Conservation (phyloP, 305 asterid species). For the Rubia tinctorum region DNA sequence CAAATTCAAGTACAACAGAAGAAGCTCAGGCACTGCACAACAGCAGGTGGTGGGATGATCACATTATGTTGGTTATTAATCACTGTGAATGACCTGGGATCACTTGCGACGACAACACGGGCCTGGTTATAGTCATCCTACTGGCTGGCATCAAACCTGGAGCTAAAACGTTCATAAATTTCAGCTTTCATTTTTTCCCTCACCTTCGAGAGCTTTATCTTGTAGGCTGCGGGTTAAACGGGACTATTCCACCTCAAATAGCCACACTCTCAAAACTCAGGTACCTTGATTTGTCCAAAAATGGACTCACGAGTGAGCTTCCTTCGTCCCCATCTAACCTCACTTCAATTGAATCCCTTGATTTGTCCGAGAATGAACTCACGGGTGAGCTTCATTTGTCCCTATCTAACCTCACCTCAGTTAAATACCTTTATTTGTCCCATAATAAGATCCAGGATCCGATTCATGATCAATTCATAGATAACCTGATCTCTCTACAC, state of each 20-base stretch:
- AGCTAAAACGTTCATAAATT: neutral
- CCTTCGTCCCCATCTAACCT: neutral
- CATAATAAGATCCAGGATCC: neutral
- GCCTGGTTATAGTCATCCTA: neutral
- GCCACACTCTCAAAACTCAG: neutral
- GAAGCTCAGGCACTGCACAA: neutral
- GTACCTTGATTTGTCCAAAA: neutral
- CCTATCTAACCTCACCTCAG: neutral
- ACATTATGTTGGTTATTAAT: too few relatives aligned
- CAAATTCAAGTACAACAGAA: too few relatives aligned
- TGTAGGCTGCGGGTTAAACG: neutral
- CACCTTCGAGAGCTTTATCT: neutral
- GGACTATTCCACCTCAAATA: neutral
- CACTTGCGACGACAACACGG: neutral
- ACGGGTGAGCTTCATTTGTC: neutral
- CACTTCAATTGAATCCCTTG: neutral
- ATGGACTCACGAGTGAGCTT: neutral
- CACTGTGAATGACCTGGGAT: neutral
- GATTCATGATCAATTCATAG: neutral
- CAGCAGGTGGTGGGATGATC: neutral
- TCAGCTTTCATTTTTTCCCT: conserved; percentile 1
- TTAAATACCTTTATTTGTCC: neutral
- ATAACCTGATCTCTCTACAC: neutral
- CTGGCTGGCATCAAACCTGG: neutral
- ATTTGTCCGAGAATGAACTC: too few relatives aligned